A percentile compares a stretch with the other conserved stretches of the same genome.
Conservation (phyloP, 2,329 filamentous ascomycete genomes). For the Fusarium nygamai region DNA sequence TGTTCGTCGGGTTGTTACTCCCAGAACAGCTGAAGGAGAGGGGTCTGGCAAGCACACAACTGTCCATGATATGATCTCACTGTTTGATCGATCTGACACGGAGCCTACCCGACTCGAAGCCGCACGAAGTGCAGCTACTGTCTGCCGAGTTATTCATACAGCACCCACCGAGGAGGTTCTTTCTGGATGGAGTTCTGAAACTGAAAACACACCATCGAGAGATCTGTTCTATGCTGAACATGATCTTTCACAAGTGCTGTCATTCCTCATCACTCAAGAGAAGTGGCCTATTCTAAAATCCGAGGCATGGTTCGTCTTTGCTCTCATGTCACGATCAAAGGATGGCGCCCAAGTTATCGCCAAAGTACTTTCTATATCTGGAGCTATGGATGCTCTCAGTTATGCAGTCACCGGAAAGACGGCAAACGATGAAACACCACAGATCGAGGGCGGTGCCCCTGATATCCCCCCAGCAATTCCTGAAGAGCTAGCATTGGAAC, state of each 20-base stretch:
- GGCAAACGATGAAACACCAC: slow-evolving; percentile 24
- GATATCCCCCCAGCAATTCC: slow-evolving; percentile 36
- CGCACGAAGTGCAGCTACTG: slow-evolving; percentile 61
- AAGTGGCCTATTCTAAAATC: slow-evolving; percentile 69
- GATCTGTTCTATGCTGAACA: slow-evolving; percentile 59
- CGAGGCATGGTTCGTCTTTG: slow-evolving; percentile 71
- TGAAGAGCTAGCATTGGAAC: slow-evolving; percentile 54
- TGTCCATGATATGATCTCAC: slow-evolving; percentile 50
- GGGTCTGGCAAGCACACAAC: slow-evolving; percentile 44
- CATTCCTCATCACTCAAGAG: slow-evolving; percentile 64
- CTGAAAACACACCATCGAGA: not conserved
- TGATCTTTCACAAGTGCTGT: slow-evolving; percentile 55
- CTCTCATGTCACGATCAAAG: slow-evolving; percentile 64
- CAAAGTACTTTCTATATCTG: slow-evolving; percentile 53
- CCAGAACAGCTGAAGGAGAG: slow-evolving; percentile 48
- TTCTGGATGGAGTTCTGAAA: slow-evolving; percentile 47
- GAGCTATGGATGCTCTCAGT: slow-evolving; percentile 56
- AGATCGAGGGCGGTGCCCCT: slow-evolving; percentile 28
- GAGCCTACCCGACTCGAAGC: slow-evolving; percentile 69
- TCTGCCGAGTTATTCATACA: slow-evolving; percentile 66
- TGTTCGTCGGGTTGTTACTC: slow-evolving; percentile 58
- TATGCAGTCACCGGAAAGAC: slow-evolving; percentile 60
- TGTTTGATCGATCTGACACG: slow-evolving; percentile 53
- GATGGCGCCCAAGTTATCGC: slow-evolving; percentile 60
- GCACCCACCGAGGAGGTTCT: slow-evolving; percentile 44